A percentile compares a stretch with the other conserved stretches of the same genome.
Evolutionary conservation across 1,284 basidiomycete genomes (phyloP).

Genomic region (Ceratobasidium papillatum): DNA sequence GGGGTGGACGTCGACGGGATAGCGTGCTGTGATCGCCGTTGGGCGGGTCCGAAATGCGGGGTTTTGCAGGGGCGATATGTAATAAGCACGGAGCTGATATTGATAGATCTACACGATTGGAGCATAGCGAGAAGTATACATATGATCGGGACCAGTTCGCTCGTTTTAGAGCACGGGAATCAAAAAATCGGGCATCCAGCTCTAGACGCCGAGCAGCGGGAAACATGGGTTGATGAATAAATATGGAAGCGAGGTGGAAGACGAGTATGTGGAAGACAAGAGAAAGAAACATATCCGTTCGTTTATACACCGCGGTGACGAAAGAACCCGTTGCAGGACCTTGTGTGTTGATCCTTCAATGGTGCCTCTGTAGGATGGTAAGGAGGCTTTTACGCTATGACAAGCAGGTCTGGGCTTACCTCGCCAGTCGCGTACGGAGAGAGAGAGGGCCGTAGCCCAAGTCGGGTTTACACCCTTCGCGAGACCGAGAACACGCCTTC

Average conservation of each 20-base stretch:
- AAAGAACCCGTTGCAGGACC: conserved; percentile 1
- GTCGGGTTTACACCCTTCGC: neutral
- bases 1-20: conserved; percentile 6
- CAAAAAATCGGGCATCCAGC: neutral
- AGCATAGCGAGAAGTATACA: conserved; percentile 3
- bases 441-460: neutral
- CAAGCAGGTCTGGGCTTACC: neutral
- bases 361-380: neutral
- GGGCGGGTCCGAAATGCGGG: neutral
- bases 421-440: neutral
- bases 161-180: neutral
- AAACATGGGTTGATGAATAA: neutral
- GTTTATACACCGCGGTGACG: conserved; percentile 20
- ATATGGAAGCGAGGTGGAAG: neutral
- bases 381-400: neutral
- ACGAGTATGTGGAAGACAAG: neutral
- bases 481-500: conserved; percentile 47
- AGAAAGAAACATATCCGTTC: conserved; percentile 22
- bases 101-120: conserved; percentile 15
- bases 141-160: neutral
- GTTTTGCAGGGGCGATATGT: conserved; percentile 1
- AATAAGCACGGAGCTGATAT: neutral
- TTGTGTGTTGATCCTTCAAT: neutral
- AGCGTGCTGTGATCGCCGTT: neutral
- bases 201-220: neutral